Evolutionary conservation across 1,139 yeast genomes (phyloP), one percentile per base, ranked within the genome.

Genomic region (Sugiyamaella paludigena): DNA sequence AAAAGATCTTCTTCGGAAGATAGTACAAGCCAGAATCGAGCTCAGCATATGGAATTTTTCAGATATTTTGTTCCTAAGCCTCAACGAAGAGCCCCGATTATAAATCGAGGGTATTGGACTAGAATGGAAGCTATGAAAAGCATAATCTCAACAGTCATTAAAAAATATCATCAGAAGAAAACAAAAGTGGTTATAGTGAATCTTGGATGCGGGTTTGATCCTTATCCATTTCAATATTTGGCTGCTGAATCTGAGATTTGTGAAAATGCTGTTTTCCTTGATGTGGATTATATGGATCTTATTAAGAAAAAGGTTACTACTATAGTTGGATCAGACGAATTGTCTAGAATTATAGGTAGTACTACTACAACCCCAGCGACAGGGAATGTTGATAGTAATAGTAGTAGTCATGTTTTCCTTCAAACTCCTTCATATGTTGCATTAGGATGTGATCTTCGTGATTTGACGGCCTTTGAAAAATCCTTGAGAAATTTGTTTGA

Each of bases 31-130:
- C 67, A 15, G 41, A 40, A 7, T 38, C 38, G 45, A 9, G 52
- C 63, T 9, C 24, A 19, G 5, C 24, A 19, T 19, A 51, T 58
- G 24, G 80, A 77, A 59, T 83, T 81, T 68, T 84, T 86, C 63
- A 75, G 81, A 51, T 71, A 75, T 55, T 87, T 87, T 67, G 95
- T 87, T 1, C 78, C 79, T 26, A 81, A 79, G 51, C 81, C 81
- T 6, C 79, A 80, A 56, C 72, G 92, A 62, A 70, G 95, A 51
- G 82, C 92, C 0, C 95, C 95, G 0, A 84, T 87, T 10, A 85
- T 87, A 38, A 87, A 87, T 58, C 68, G 95, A 58, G 95, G 95
- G 0, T 87, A 87, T 64, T 87, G 94, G 91, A 74, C 85, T 24
- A 72, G 95, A 51, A 81, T 87, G 81, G 83, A 83, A 59, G 80